Base-by-base conservation (phyloP, 805 yeast species). In the Metschnikowia proteae region DNA sequence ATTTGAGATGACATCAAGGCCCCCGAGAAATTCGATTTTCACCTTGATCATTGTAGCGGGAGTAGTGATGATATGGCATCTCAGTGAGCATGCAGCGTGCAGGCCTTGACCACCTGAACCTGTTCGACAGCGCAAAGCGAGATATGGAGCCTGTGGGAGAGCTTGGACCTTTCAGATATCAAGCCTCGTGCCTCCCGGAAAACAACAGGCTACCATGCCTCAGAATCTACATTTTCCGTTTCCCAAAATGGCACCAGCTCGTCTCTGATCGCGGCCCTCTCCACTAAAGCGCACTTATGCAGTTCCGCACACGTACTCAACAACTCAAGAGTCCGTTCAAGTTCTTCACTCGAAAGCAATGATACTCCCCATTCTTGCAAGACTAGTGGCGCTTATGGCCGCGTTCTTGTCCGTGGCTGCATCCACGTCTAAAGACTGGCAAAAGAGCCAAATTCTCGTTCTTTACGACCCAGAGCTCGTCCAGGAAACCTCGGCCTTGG, bases 1-100 rank as follows among this genome's bases (percentile, higher is more conserved):
- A 34, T 75, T 76, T 51, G 92, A 88, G 1, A 88, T 80, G 38
- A 81, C 84, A 61, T 92, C 97, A 26, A 91, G 72, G 0, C 98
- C 98, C 5, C 97, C 97, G 13, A 73, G 63, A 47, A 73, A 72
- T 54, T 73, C 77, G 3, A 73, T 73, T 51, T 70, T 72, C 9
- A 71, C 69, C 50, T 66, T 68, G 37, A 72, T 60, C 58, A 56
- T 56, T 6, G 17, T 10, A 11, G 45, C 6, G 30, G 43, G 23
- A 30, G 36, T 23, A 23, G 29, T 31, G 34, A 29, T 30, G 8
- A n/a, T 30, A 23, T 13, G 27, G 11, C 43, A 40, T 40, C 43
- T 40, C 43, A 39, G 43, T 28, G 38, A 33, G 37, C 27, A 27
- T 13, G 26, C 17, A 34, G 17, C 26, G 27, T 42, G 45, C 37